These are phyloP conservation scores for Ambrosiella cleistominuta DNA, from an alignment of 2,329 filamentous ascomycete genomes.

Conservation along the genomic window DNA sequence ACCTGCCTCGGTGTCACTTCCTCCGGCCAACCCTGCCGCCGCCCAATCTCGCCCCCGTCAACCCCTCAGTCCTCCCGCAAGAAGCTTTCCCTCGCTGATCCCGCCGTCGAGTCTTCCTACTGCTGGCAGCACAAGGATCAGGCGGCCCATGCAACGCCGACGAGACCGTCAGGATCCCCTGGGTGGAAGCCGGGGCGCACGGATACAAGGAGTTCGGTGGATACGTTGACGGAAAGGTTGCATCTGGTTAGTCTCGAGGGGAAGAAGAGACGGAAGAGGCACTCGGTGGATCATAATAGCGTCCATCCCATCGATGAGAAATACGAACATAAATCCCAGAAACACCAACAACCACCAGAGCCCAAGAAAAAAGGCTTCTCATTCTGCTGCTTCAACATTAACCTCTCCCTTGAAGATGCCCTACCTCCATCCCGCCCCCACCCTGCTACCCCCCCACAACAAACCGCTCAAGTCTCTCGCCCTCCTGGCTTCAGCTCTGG, in stretches of 20 bases:
- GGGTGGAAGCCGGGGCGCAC: too few relatives aligned
- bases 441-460: not conserved
- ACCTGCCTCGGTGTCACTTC: slow-evolving; percentile 82
- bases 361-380: not conserved
- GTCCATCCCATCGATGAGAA: slow-evolving; percentile 7
- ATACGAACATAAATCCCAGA: not conserved
- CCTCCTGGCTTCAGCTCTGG: slow-evolving; percentile 14
- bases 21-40: slow-evolving; percentile 66
- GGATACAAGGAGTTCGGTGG: slow-evolving; percentile 29
- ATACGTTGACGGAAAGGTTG: slow-evolving; percentile 67
- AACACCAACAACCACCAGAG: not conserved
- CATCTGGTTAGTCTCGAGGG: slow-evolving; percentile 52
- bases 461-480: slow-evolving; percentile 24
- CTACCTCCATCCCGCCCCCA: not conserved
- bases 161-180: slow-evolving; percentile 19
- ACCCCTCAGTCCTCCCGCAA: slow-evolving; percentile 15
- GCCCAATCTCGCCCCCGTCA: slow-evolving; percentile 32
- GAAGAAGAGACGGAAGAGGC: slow-evolving; percentile 19
- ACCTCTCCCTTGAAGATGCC: not conserved
- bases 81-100: slow-evolving; percentile 8
- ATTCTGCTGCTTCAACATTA: slow-evolving; percentile 7
- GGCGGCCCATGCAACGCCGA: slow-evolving; percentile 31
- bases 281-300: slow-evolving; percentile 14
- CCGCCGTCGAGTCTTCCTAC: slow-evolving; percentile 47
- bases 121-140: slow-evolving; percentile 96